These are phyloP conservation scores for Talaromyces sp. DNA, from an alignment of 2,329 filamentous ascomycete species.

Conservation along the genomic window DNA sequence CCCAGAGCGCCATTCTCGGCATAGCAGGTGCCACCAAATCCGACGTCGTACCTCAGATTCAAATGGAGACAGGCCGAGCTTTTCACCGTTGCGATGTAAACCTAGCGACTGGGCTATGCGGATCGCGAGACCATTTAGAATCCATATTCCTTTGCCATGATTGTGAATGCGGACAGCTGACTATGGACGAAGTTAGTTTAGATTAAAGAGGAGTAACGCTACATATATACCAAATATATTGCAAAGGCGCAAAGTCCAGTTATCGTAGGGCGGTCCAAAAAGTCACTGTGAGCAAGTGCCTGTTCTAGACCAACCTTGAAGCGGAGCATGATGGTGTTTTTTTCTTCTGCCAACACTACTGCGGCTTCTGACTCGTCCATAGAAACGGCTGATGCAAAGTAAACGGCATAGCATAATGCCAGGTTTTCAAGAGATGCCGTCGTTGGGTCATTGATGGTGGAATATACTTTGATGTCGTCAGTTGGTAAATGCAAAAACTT, in stretches of 20 bases:
- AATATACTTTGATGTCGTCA: slow-evolving; percentile 20
- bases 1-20: slow-evolving; percentile 41
- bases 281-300: slow-evolving; percentile 33
- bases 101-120: slow-evolving; percentile 51
- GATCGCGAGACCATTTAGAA: slow-evolving; percentile 47
- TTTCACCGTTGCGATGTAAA: slow-evolving; percentile 54
- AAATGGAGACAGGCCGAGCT: slow-evolving; percentile 48
- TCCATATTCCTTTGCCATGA: slow-evolving; percentile 35
- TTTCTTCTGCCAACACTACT: slow-evolving; percentile 12
- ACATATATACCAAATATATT: slow-evolving; percentile 32
- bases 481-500: slow-evolving; percentile 23
- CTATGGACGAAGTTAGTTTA: slow-evolving; percentile 2
- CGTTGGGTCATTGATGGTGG: slow-evolving; percentile 20
- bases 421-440: slow-evolving; percentile 16
- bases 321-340: slow-evolving; percentile 12
- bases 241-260: slow-evolving; percentile 25
- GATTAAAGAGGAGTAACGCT: not conserved
- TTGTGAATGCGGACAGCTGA: slow-evolving; percentile 18
- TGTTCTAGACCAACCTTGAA: slow-evolving; percentile 31
- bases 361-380: slow-evolving; percentile 17
- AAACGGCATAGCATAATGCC: slow-evolving; percentile 24
- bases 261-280: slow-evolving; percentile 36
- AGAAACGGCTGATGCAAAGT: slow-evolving; percentile 15
- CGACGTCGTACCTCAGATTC: slow-evolving; percentile 56
- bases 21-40: slow-evolving; percentile 53